phyloP scores from a whole-genome alignment of 179 eudicot genomes.

The Patellifolia procumbens region DNA sequence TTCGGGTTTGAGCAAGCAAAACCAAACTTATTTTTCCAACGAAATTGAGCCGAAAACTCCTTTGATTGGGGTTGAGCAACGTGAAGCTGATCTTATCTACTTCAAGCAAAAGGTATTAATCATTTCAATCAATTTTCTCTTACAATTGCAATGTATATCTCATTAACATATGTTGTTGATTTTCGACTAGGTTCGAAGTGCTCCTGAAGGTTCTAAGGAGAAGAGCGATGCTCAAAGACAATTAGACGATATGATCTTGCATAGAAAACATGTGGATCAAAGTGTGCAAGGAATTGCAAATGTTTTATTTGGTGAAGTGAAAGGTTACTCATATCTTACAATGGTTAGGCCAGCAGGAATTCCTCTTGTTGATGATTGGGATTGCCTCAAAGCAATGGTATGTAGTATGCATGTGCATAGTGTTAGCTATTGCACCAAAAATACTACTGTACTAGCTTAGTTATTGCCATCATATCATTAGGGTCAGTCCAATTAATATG shows the following conservation, averaged over 20 bases:
- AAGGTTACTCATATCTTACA: conserved; percentile 40
- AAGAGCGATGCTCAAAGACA: conserved; percentile 53
- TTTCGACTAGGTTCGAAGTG: conserved; percentile 52
- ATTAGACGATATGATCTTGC: conserved; percentile 51
- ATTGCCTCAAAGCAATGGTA: conserved; percentile 76
- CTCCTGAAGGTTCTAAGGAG: conserved; percentile 56
- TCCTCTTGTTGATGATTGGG: conserved; percentile 87
- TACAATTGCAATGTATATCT: neutral
- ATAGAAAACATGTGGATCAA: conserved; percentile 64
- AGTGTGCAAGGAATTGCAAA: conserved; percentile 50
- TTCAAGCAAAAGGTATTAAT: conserved; percentile 22
- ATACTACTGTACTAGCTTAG: too few relatives aligned
- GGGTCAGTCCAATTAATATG: too few relatives aligned
- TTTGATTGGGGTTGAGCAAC: conserved; percentile 21
- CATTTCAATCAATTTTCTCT: neutral
- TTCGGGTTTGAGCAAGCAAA: neutral
- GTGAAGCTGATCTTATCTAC: conserved; percentile 32
- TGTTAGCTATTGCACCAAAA: too few relatives aligned
- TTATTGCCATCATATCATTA: too few relatives aligned
- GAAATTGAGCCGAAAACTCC: neutral
- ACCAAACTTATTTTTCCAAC: neutral
- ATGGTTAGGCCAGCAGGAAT: conserved; percentile 54
- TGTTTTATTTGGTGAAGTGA: conserved; percentile 55
- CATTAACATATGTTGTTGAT: neutral
- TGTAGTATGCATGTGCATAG: neutral